Conservation (phyloP, 2,329 filamentous ascomycete genomes). For the Tolypocladium pustulatum region DNA sequence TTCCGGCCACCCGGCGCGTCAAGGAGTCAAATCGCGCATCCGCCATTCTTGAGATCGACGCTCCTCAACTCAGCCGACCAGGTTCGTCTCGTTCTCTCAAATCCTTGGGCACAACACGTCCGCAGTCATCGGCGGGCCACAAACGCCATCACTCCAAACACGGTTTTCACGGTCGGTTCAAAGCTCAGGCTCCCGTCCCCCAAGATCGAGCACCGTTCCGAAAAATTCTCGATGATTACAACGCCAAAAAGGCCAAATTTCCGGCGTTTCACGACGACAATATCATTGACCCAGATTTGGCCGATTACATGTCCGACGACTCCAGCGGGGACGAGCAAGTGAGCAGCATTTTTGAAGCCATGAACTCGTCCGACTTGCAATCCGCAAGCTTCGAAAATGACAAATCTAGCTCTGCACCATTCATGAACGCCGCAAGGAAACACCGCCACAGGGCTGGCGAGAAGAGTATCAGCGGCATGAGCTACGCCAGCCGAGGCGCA, state of each 20-base stretch:
- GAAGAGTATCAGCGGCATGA: constrained; percentile 62
- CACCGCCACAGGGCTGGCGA: constrained; percentile 64
- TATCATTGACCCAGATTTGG: constrained; percentile 93
- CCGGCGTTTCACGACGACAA: constrained; percentile 97
- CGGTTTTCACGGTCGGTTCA: constrained; percentile 69
- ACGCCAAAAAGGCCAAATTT: constrained; percentile 53
- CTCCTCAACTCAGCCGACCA: constrained; percentile 76
- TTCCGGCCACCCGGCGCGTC: constrained; percentile 52
- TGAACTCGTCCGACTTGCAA: constrained; percentile 55
- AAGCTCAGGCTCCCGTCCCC: constrained; percentile 44
- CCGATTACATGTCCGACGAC: constrained; percentile 90
- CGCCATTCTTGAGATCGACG: constrained; percentile 81
- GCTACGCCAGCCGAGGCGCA: constrained; percentile 54
- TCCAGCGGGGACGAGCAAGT: constrained; percentile 90
- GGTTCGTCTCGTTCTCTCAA: constrained; percentile 84
- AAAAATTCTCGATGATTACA: constrained; percentile 56
- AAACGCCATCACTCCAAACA: constrained; percentile 82
- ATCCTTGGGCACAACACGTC: constrained; percentile 56
- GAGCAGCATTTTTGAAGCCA: constrained; percentile 70
- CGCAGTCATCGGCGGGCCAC: constrained; percentile 65
- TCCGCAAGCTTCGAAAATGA: constrained; percentile 64
- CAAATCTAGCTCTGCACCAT: constrained; percentile 59
- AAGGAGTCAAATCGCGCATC: constrained; percentile 79
- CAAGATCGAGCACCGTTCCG: constrained; percentile 87
- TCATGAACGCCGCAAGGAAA: constrained; percentile 64